Evolutionary conservation across 2,329 filamentous ascomycete genomes (phyloP), one percentile per base, ranked within the genome.

Genomic region (Scedosporium dehoogii): DNA sequence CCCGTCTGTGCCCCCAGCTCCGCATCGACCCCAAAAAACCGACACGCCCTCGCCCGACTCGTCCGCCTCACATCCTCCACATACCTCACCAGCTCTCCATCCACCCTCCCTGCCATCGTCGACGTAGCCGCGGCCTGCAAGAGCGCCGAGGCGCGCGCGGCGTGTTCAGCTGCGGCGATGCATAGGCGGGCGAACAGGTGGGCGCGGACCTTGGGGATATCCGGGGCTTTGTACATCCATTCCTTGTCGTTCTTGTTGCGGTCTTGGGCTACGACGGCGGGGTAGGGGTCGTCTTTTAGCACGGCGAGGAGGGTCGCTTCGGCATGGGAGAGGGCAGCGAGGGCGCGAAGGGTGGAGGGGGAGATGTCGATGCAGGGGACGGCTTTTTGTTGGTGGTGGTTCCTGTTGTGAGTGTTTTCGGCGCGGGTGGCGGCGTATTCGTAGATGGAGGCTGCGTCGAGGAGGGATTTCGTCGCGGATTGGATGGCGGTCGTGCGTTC

Each of bases 181-280:
- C 92, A 97, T 6, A 97, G 79, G 1, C 93, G 82, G 1, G 92
- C 92, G 70, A 96, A 96, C 1, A 99, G 80, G 69, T 96, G 87
- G 7, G 91, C 91, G 57, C 93, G 86, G 18, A 96, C 92, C 71
- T 93, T 92, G 33, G 92, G 89, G 58, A 97, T 90, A 59, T 91
- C 86, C 0, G 93, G 91, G 0, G 91, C 84, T 69, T 89, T 91
- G 73, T 94, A 96, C 92, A 97, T 97, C 93, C 93, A 99, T 67
- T 97, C 93, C 65, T 84, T 91, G 73, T 92, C 91, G 67, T 88
- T 86, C 61, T 87, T 85, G 70, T 96, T 96, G 58, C 92, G 83
- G 63, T 88, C 85, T 69, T 96, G 90, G 0, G 91, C 86, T 2
- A 96, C 88, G 6, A 87, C 84, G 1, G 89, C 86, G 1, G 93